Conservation (phyloP, 2,329 filamentous ascomycete species). For the Neonectria sp. region DNA sequence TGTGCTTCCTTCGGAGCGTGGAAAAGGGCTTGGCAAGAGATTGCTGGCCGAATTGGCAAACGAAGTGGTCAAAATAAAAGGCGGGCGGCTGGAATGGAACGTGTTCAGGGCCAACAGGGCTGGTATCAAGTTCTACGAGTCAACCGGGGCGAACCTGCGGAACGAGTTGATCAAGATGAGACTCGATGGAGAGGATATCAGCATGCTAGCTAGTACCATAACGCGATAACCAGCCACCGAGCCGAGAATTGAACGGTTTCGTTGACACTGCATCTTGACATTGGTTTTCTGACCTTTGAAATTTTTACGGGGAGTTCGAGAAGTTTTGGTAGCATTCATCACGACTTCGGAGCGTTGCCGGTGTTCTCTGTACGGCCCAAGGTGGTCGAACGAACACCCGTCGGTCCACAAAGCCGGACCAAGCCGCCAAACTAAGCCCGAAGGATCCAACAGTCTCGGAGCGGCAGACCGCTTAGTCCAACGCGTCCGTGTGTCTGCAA, state of each 20-base stretch:
- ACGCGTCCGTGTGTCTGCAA: background rate
- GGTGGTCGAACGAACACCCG: too few species aligned
- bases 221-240: background rate
- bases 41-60: background rate
- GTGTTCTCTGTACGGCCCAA: background rate
- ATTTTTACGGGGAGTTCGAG: background rate
- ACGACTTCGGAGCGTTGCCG: background rate
- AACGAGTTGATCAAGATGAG: conserved; percentile 7
- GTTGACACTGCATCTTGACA: background rate
- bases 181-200: background rate
- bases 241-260: background rate
- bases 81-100: conserved; percentile 10
- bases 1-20: conserved; percentile 2
- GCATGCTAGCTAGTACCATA: background rate
- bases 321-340: background rate
- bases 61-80: background rate
- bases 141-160: background rate
- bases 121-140: conserved; percentile 10
- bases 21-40: conserved; percentile 1
- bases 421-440: background rate
- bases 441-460: background rate
- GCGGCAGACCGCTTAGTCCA: background rate
- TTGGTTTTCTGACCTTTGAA: too few species aligned
- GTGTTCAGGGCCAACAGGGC: conserved; percentile 8
- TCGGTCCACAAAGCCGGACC: conserved; percentile 4